phyloP scores from a whole-genome alignment of 352 stramenopile species.

The Phytophthora podocarpi region DNA sequence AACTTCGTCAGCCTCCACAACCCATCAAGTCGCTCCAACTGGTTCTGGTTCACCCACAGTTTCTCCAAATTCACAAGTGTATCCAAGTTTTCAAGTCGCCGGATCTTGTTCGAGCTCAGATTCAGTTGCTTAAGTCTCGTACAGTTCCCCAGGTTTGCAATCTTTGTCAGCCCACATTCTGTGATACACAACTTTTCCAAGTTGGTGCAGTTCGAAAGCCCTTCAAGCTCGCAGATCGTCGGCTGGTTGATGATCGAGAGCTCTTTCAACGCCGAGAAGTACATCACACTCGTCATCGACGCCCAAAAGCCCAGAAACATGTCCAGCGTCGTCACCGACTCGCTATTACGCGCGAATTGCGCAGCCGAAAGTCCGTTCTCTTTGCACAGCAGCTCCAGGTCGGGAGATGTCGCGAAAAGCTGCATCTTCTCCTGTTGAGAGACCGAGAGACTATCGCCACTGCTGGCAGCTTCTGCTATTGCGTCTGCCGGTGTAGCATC shows the following conservation, averaged over 20 bases:
- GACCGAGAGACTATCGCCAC: slow-evolving; percentile 23
- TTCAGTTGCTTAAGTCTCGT: slow-evolving; percentile 66
- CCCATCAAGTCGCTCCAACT: slow-evolving; percentile 57
- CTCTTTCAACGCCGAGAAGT: slow-evolving; percentile 67
- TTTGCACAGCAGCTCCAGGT: slow-evolving; percentile 67
- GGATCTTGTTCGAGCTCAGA: slow-evolving; percentile 73
- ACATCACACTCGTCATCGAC: slow-evolving; percentile 68
- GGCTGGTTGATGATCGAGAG: slow-evolving; percentile 81
- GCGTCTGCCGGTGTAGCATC: slow-evolving; percentile 3
- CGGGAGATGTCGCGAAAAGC: slow-evolving; percentile 48
- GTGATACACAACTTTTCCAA: slow-evolving; percentile 71
- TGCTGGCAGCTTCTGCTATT: not conserved
- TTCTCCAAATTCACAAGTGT: slow-evolving; percentile 62
- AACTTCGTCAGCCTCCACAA: slow-evolving; percentile 59
- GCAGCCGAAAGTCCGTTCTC: slow-evolving; percentile 63
- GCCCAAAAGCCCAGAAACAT: slow-evolving; percentile 84
- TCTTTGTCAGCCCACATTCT: slow-evolving; percentile 63
- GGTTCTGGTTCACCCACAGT: slow-evolving; percentile 88
- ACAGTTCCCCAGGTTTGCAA: slow-evolving; percentile 53
- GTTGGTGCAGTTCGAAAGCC: slow-evolving; percentile 49
- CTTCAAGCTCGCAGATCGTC: slow-evolving; percentile 62
- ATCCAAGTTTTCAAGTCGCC: slow-evolving; percentile 57
- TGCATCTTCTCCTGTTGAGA: slow-evolving; percentile 38
- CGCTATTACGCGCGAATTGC: slow-evolving; percentile 59
- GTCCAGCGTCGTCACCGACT: slow-evolving; percentile 50